A percentile compares a stretch with the other conserved stretches of the same genome.
Conservation (phyloP, 73 alveolate species). For the Stentor coeruleus region DNA sequence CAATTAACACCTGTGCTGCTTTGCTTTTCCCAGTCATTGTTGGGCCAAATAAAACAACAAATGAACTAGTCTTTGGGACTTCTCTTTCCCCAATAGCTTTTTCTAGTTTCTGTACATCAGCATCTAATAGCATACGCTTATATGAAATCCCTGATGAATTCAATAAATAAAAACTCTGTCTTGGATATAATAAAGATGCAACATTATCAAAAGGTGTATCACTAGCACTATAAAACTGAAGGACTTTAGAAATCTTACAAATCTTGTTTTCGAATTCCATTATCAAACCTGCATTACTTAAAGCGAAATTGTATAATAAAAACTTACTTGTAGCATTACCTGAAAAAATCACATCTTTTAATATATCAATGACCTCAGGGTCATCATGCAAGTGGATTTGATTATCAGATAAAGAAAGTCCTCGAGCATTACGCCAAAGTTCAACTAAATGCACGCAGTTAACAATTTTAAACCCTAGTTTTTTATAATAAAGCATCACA, state of each 20-base stretch:
- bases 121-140: background rate
- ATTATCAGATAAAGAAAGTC: background rate
- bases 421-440: conserved; percentile 22
- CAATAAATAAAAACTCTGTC: background rate
- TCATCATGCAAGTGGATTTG: background rate
- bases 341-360: background rate
- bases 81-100: background rate
- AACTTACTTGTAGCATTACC: conserved; percentile 14
- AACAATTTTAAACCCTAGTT: conserved; percentile 8
- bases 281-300: background rate
- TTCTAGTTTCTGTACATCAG: background rate
- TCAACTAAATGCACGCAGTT: background rate
- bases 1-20: background rate
- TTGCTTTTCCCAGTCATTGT: background rate
- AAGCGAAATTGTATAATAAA: background rate
- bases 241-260: background rate
- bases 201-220: background rate
- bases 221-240: background rate
- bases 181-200: background rate
- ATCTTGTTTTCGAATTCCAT: background rate
- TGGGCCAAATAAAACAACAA: background rate
- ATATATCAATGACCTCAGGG: background rate
- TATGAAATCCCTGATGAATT: background rate
- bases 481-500: background rate
- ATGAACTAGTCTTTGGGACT: background rate